Evolutionary conservation across 306 rosid genomes (phyloP).

Genomic region (Citrullus amarus): DNA sequence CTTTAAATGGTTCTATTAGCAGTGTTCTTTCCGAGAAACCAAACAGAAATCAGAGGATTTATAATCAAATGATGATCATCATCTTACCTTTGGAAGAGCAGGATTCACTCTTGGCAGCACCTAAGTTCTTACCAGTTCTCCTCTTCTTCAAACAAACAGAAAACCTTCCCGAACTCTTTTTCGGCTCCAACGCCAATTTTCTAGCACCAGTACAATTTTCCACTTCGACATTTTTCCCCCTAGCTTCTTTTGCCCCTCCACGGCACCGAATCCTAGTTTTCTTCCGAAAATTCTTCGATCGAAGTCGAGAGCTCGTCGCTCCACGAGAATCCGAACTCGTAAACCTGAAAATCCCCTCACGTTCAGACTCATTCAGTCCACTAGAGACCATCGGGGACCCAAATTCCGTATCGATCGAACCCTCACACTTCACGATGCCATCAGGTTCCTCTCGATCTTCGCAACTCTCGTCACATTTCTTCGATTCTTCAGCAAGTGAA

Average conservation of each 20-base stretch:
- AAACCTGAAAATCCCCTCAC: slow-evolving; percentile 38
- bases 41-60: not conserved
- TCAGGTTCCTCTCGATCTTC: not conserved
- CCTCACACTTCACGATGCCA: not conserved
- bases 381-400: slow-evolving; percentile 11
- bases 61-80: not conserved
- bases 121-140: slow-evolving; percentile 19
- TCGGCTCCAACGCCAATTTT: slow-evolving; percentile 12
- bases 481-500: slow-evolving; percentile 1
- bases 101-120: slow-evolving; percentile 18
- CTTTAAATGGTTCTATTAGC: not conserved
- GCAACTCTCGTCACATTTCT: not conserved
- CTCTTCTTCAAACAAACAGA: slow-evolving; percentile 47
- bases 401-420: not conserved
- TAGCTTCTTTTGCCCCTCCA: slow-evolving; percentile 13
- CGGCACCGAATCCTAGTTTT: slow-evolving; percentile 13
- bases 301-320: slow-evolving; percentile 7
- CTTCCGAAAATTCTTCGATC: slow-evolving; percentile 14
- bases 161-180: slow-evolving; percentile 24
- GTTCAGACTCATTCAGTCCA: slow-evolving; percentile 9
- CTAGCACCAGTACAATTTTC: not conserved
- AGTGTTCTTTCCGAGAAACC: not conserved
- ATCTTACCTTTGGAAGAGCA: slow-evolving; percentile 36
- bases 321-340: slow-evolving; percentile 19
- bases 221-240: slow-evolving; percentile 14